Evolutionary conservation across 345 rosid species (phyloP).

Genomic region (Melaleuca quinquenervia): DNA sequence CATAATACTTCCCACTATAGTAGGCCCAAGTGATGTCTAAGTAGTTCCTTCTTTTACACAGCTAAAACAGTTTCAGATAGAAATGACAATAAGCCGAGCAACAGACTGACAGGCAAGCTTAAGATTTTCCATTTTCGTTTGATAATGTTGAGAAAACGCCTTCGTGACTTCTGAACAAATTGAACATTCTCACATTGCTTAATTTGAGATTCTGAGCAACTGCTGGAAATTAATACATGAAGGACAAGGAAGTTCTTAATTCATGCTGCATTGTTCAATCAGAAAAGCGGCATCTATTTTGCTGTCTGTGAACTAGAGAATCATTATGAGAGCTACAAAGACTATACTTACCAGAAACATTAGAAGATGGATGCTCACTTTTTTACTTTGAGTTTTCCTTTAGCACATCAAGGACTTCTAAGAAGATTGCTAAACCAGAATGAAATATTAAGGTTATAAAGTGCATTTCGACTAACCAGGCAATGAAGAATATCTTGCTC

Average conservation of each 20-base stretch:
- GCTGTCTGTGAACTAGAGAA: neutral
- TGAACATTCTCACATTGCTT: neutral
- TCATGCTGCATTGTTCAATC: neutral
- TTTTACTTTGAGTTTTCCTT: neutral
- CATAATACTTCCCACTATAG: neutral
- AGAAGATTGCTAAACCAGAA: neutral
- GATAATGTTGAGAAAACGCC: neutral
- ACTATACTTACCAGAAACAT: neutral
- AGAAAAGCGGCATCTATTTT: neutral
- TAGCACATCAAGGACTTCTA: neutral
- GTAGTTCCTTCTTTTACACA: neutral
- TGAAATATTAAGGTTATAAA: neutral
- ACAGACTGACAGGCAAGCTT: neutral
- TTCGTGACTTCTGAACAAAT: neutral
- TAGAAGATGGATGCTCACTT: neutral
- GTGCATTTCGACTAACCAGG: slow-evolving; percentile 18
- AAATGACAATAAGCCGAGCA: neutral
- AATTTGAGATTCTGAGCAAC: neutral
- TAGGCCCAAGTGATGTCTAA: neutral
- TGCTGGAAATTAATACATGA: neutral
- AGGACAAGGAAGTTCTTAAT: neutral
- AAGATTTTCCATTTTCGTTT: neutral
- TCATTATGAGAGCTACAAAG: neutral
- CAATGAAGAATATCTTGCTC: neutral
- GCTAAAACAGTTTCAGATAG: neutral